Evolutionary conservation across 1,284 basidiomycete genomes (phyloP), one percentile per base, ranked within the genome.

Genomic region (Entoloma clypeatum): DNA sequence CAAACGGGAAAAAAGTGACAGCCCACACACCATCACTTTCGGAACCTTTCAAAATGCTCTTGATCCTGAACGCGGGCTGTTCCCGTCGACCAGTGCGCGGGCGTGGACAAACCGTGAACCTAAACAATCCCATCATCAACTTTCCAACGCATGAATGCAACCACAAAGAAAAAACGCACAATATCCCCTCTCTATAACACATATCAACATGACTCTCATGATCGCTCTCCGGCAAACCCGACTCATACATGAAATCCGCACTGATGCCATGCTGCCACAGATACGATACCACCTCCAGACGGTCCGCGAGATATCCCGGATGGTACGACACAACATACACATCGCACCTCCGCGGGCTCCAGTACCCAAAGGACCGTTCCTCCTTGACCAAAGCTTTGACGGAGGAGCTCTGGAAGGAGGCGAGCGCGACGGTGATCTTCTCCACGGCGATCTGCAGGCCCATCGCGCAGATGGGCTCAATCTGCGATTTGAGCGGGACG

Each of bases 211-310:
- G 71, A 42, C 74, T 78, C 60, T 85, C 82, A 45, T 76, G 70
- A 39, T 83, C 79, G 5, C 64, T 59, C 45, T 80, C 77, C 2
- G 67, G 65, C 29, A 89, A 59, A 7, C 77, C 81, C 4, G 74
- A 72, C 47, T 90, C 87, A 54, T 92, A 92, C 79, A 92, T 90
- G 46, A 93, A 64, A 62, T 93, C 91, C 0, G 89, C 84, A 48
- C 86, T 86, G 56, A 93, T 91, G 37, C 77, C 78, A 53, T 88
- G 73, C 48, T 80, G 73, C 90, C 91, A 93, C 17, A 93, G 66
- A 47, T 84, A 74, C 2, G 84, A 68, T 6, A 81, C 84, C 10
- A 92, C 73, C 54, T 92, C 86, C 14, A 92, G 71, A 21, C 90
- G 74, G 36, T 89, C 86, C 46, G 81, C 74, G 18, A 92, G 64